Percentiles rank a stretch among this genome's conserved stretches.
These are phyloP conservation scores for Ascochyta fabae DNA, from an alignment of 2,329 filamentous ascomycete species.

Conservation along the genomic window DNA sequence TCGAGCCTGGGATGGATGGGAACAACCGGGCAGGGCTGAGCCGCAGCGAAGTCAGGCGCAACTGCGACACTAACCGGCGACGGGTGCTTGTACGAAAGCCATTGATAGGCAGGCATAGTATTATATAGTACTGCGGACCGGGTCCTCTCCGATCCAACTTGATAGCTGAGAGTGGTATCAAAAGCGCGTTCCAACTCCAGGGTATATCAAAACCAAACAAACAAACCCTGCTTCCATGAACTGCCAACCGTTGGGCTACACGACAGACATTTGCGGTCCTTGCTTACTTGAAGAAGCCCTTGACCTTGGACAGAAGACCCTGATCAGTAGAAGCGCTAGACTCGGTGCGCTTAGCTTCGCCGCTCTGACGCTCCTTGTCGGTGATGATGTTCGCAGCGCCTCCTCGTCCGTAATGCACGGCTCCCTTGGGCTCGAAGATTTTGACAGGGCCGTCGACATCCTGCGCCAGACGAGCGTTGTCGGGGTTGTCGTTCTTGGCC, in stretches of 20 bases:
- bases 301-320: conserved; percentile 60
- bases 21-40: neutral
- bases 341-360: conserved; percentile 39
- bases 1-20: neutral
- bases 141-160: neutral
- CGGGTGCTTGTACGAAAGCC: neutral
- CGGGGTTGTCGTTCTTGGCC: conserved; percentile 73
- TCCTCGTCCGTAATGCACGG: conserved; percentile 73
- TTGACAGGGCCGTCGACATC: conserved; percentile 70
- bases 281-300: conserved; percentile 56
- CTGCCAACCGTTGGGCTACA: neutral
- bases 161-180: conserved; percentile 14
- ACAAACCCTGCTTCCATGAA: conserved; percentile 12
- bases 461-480: conserved; percentile 77
- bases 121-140: neutral
- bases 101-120: neutral
- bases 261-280: neutral
- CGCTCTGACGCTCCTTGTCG: conserved; percentile 44
- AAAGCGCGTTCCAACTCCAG: conserved; percentile 16
- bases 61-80: too few species aligned
- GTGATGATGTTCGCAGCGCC: conserved; percentile 71
- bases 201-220: conserved; percentile 17
- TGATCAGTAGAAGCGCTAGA: conserved; percentile 24
- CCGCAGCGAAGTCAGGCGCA: neutral
- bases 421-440: conserved; percentile 61